phyloP scores from a whole-genome alignment of 139 green algal genomes.

The Gonium pectorale region DNA sequence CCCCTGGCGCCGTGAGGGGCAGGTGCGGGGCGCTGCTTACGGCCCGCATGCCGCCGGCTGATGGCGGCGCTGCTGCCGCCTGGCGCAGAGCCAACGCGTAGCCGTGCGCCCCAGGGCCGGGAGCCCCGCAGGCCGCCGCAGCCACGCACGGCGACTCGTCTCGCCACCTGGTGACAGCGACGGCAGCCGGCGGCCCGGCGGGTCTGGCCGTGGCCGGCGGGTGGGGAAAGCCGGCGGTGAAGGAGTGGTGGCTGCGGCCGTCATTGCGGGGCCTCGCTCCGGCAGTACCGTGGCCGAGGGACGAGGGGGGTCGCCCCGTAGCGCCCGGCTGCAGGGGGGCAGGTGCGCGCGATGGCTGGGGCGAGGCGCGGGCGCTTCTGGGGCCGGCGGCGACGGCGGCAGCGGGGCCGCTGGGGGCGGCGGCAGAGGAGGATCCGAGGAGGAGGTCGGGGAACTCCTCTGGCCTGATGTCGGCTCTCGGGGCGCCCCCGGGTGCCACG shows the following conservation, averaged over 20 bases:
- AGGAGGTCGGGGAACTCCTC: constrained; percentile 15
- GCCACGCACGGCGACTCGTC: too few species aligned
- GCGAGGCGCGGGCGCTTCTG: background rate
- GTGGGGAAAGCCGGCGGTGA: too few species aligned
- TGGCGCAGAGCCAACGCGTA: background rate
- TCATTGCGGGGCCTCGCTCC: too few species aligned
- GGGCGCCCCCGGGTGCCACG: background rate
- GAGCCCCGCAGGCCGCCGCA: background rate
- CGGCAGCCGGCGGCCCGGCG: too few species aligned
- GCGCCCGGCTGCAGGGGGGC: too few species aligned
- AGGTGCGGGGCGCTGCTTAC: background rate
- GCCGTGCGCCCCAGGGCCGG: background rate
- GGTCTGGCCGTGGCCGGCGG: too few species aligned
- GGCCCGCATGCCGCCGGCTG: background rate
- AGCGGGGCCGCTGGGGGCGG: background rate
- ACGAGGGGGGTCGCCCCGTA: too few species aligned
- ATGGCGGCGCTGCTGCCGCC: too few species aligned
- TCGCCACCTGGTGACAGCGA: too few species aligned
- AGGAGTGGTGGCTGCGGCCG: too few species aligned
- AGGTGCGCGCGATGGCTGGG: too few species aligned
- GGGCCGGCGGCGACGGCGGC: background rate
- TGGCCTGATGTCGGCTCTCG: background rate
- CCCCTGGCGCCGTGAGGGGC: background rate
- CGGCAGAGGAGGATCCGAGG: background rate
- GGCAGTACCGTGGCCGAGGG: too few species aligned